Conservation (phyloP, 2,329 filamentous ascomycete species). For the Apiospora pterosperma region DNA sequence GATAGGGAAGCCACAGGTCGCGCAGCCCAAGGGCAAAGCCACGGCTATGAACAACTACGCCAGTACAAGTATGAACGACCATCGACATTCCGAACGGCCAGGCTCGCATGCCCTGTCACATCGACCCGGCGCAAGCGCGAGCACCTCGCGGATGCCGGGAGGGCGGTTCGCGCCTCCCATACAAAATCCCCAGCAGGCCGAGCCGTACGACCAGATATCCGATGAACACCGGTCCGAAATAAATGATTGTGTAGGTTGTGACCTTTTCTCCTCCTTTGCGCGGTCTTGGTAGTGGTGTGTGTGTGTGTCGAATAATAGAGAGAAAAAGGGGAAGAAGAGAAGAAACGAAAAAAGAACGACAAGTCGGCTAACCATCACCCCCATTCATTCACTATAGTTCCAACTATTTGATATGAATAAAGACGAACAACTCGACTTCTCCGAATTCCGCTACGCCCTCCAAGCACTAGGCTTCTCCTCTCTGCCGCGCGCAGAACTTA, state of each 20-base stretch:
- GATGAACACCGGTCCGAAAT: conserved; percentile 94
- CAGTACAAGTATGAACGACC: conserved; percentile 28
- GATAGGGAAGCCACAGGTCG: conserved; percentile 1
- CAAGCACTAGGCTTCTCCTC: conserved; percentile 88
- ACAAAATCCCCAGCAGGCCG: conserved; percentile 24
- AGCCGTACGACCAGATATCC: conserved; percentile 51
- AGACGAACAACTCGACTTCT: conserved; percentile 91
- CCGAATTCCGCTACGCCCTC: conserved; percentile 95
- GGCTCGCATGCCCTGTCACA: conserved; percentile 22
- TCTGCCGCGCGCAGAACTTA: conserved; percentile 80
- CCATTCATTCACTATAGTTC: conserved; percentile 61
- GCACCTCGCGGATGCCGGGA: conserved; percentile 20
- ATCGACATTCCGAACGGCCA: conserved; percentile 12
- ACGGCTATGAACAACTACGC: conserved; percentile 28
- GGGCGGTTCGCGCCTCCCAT: conserved; percentile 26
- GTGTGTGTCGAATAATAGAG: not conserved
- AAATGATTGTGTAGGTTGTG: conserved; percentile 74
- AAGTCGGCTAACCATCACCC: not conserved
- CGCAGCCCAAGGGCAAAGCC: conserved; percentile 12
- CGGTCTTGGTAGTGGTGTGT: not conserved
- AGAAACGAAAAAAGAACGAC: not conserved
- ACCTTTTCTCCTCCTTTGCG: not conserved
- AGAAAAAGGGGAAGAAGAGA: not conserved
- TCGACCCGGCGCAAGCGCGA: conserved; percentile 16
- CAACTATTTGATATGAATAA: conserved; percentile 96